phyloP scores from a whole-genome alignment of 129 eudicot genomes.

The Saposhnikovia divaricata region DNA sequence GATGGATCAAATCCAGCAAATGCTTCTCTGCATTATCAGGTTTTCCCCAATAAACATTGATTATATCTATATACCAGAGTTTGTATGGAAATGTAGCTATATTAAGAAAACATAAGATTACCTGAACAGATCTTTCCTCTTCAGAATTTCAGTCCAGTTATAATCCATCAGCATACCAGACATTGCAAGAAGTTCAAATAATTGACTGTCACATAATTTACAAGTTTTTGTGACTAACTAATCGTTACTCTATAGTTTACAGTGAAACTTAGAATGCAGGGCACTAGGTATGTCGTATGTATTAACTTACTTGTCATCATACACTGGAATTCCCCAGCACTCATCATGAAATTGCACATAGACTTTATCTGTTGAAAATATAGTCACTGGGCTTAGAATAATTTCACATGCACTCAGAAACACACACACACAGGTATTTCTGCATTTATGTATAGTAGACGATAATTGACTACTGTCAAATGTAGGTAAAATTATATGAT shows the following conservation, averaged over 20 bases:
- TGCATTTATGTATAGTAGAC: background rate
- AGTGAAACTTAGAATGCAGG: background rate
- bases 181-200: conserved; percentile 85
- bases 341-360: conserved; percentile 96
- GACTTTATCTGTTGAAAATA: conserved; percentile 51
- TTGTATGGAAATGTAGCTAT: background rate
- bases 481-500: background rate
- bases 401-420: background rate
- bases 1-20: conserved; percentile 80
- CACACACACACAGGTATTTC: background rate
- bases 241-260: background rate
- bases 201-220: conserved; percentile 42
- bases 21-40: conserved; percentile 50
- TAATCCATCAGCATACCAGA: conserved; percentile 96
- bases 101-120: background rate
- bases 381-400: background rate
- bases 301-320: conserved; percentile 86
- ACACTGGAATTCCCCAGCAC: conserved; percentile 99
- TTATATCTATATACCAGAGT: background rate
- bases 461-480: background rate
- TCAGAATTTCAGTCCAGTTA: conserved; percentile 95
- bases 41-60: background rate
- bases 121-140: conserved; percentile 73
- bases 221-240: conserved; percentile 5
- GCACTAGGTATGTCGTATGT: background rate